Conservation (phyloP, 1,284 basidiomycete species). For the Ceratobasidium sp. region DNA sequence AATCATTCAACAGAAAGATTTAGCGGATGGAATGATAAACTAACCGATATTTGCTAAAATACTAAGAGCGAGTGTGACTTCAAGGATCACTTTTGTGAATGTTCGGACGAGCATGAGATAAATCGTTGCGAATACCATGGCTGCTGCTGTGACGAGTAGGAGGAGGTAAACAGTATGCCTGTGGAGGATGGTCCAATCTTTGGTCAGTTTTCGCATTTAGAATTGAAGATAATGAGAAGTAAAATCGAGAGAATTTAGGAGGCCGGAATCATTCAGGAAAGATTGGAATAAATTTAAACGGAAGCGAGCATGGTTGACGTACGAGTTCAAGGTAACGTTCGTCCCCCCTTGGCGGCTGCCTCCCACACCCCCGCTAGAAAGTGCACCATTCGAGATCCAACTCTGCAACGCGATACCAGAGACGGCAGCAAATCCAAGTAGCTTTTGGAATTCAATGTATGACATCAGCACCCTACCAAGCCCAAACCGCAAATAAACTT, state of each 20-base stretch:
- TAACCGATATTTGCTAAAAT: conserved; percentile 74
- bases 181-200: not conserved
- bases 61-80: conserved; percentile 77
- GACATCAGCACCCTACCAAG: not conserved
- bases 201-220: no score
- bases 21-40: conserved; percentile 52
- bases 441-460: conserved; percentile 55
- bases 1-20: no score
- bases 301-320: conserved; percentile 48
- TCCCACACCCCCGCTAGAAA: conserved; percentile 70
- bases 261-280: no score
- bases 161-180: conserved; percentile 72
- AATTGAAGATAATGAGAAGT: conserved; percentile 21
- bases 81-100: conserved; percentile 84
- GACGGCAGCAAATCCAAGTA: conserved; percentile 73
- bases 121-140: conserved; percentile 61
- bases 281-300: not conserved
- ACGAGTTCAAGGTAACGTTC: conserved; percentile 69
- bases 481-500: not conserved
- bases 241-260: not conserved
- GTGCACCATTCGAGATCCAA: conserved; percentile 72
- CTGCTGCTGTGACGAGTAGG: conserved; percentile 70
- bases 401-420: conserved; percentile 71
- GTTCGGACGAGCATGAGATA: conserved; percentile 70
- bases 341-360: conserved; percentile 60